Percentiles rank a stretch among this genome's conserved stretches.
These are phyloP conservation scores for Boletus mariae DNA, from an alignment of 1,284 basidiomycete species.

Conservation along the genomic window DNA sequence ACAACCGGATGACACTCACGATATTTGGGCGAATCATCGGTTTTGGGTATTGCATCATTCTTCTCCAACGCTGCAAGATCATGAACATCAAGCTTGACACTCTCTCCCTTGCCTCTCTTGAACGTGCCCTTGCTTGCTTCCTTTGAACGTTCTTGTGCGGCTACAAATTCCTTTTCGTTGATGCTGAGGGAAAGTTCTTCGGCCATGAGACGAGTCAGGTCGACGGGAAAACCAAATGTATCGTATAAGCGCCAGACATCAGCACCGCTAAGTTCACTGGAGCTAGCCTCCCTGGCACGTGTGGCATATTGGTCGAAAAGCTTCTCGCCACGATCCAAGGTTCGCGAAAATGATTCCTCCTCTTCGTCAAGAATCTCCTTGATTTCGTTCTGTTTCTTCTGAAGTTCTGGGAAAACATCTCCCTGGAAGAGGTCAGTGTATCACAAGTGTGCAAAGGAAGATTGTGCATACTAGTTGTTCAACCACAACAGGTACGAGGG, in stretches of 20 bases:
- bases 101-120: slow-evolving; percentile 67
- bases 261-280: slow-evolving; percentile 76
- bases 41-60: slow-evolving; percentile 82
- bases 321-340: slow-evolving; percentile 94
- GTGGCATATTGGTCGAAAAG: slow-evolving; percentile 91
- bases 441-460: not conserved
- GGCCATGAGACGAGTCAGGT: slow-evolving; percentile 96
- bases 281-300: slow-evolving; percentile 62
- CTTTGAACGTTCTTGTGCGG: slow-evolving; percentile 84
- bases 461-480: slow-evolving; percentile 72
- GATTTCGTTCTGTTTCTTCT: slow-evolving; percentile 78
- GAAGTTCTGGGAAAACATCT: slow-evolving; percentile 91
- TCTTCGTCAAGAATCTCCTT: slow-evolving; percentile 98
- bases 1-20: slow-evolving; percentile 40
- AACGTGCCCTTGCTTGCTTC: slow-evolving; percentile 83
- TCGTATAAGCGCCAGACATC: slow-evolving; percentile 99
- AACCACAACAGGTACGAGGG: slow-evolving; percentile 84
- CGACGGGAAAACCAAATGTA: slow-evolving; percentile 97
- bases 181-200: slow-evolving; percentile 87
- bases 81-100: slow-evolving; percentile 93
- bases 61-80: slow-evolving; percentile 88
- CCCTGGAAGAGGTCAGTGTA: slow-evolving; percentile 49
- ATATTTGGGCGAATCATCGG: slow-evolving; percentile 91
- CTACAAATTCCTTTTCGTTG: slow-evolving; percentile 88
- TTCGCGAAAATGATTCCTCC: slow-evolving; percentile 94